These are phyloP conservation scores for Gonapodya prolifera DNA, from an alignment of 192 early-diverging fungal species.

Conservation along the genomic window DNA sequence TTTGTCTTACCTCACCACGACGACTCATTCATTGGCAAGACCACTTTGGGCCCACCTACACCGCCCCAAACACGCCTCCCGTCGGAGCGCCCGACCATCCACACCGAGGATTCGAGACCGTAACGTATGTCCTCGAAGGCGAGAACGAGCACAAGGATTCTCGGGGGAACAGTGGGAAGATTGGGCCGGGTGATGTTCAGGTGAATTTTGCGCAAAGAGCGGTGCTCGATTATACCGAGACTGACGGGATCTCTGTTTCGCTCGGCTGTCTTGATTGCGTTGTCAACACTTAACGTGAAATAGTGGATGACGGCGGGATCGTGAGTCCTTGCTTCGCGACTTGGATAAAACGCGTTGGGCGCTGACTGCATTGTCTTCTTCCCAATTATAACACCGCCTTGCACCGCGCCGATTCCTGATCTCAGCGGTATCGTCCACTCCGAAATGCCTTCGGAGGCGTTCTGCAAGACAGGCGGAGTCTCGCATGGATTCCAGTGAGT, in stretches of 20 bases:
- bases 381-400: no score
- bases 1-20: no score
- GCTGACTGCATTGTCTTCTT: no score
- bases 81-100: conserved; percentile 59
- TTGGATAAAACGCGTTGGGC: not conserved
- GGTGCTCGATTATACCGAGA: not conserved
- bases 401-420: not conserved
- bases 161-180: conserved; percentile 52
- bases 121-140: conserved; percentile 57
- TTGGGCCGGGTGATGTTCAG: conserved; percentile 46
- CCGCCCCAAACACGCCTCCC: no score
- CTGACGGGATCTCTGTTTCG: not conserved
- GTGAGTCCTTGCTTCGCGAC: not conserved
- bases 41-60: no score
- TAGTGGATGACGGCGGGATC: conserved; percentile 72
- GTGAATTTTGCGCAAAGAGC: not conserved
- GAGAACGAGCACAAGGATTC: conserved; percentile 65
- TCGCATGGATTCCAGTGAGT: not conserved
- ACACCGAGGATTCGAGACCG: conserved; percentile 72
- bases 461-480: conserved; percentile 21
- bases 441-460: conserved; percentile 48
- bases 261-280: not conserved
- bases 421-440: conserved; percentile 53
- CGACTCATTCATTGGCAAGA: no score
- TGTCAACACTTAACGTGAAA: conserved; percentile 9